phyloP scores from a whole-genome alignment of 2,329 filamentous ascomycete genomes.

The Magnaporthiopsis incrustans region DNA sequence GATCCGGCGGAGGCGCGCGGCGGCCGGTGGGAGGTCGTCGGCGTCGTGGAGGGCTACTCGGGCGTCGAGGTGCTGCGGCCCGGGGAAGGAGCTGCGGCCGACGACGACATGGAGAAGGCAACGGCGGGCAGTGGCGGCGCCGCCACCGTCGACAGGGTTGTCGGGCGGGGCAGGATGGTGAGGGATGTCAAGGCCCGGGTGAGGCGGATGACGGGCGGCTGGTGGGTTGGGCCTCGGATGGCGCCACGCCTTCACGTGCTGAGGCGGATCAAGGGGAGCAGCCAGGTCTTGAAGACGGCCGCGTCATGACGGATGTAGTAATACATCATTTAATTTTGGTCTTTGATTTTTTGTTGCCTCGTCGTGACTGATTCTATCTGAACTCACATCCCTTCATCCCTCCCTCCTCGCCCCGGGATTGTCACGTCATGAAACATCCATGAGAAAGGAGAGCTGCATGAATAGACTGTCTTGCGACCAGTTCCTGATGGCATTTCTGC shows the following conservation, averaged over 20 bases:
- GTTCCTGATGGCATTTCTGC: too few relatives aligned
- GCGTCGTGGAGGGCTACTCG: slow-evolving; percentile 47
- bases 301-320: slow-evolving; percentile 8
- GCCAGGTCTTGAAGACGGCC: slow-evolving; percentile 9
- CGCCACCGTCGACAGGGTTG: slow-evolving; percentile 20
- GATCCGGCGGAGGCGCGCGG: slow-evolving; percentile 37
- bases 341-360: too few relatives aligned
- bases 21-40: slow-evolving; percentile 47
- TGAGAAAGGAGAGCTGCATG: too few relatives aligned
- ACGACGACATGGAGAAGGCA: slow-evolving; percentile 13
- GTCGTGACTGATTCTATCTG: background rate
- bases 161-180: slow-evolving; percentile 38
- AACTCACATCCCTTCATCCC: background rate
- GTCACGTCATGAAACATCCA: too few relatives aligned
- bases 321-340: background rate
- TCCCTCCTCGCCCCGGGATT: background rate
- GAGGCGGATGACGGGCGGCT: slow-evolving; percentile 44
- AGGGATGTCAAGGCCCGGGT: slow-evolving; percentile 31
- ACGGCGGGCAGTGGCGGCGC: background rate
- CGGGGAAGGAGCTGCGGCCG: slow-evolving; percentile 19
- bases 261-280: slow-evolving; percentile 22
- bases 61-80: slow-evolving; percentile 52
- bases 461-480: too few relatives aligned
- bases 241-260: slow-evolving; percentile 45
- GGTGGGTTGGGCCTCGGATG: slow-evolving; percentile 59